A percentile compares a stretch with the other conserved stretches of the same genome.
phyloP scores from a whole-genome alignment of 2,329 filamentous ascomycete genomes.

The Fusarium sp. region DNA sequence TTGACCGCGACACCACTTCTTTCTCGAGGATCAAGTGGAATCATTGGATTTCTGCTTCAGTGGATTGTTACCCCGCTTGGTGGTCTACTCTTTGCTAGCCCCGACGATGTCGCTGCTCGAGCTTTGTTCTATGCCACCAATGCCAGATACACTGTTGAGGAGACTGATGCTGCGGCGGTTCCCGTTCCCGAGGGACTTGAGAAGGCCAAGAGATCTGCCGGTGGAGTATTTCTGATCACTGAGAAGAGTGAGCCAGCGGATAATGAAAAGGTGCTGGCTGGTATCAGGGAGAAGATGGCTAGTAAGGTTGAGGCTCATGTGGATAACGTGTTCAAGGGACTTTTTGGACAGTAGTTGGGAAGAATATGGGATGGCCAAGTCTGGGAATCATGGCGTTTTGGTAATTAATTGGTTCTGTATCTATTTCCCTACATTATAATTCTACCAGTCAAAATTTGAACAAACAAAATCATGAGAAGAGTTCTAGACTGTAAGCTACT shows the following conservation, averaged over 20 bases:
- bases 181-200: constrained; percentile 1
- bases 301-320: constrained; percentile 11
- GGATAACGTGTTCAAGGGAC: not conserved
- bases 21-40: constrained; percentile 39
- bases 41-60: constrained; percentile 20
- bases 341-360: not conserved
- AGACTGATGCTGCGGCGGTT: not conserved
- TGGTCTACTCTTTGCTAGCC: constrained; percentile 21
- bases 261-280: constrained; percentile 31
- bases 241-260: constrained; percentile 29
- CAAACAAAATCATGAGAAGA: not conserved
- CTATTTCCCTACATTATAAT: not conserved
- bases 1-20: constrained; percentile 40
- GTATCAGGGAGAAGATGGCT: constrained; percentile 1
- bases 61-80: constrained; percentile 32
- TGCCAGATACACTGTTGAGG: constrained; percentile 31
- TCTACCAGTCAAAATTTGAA: not conserved
- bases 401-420: not conserved
- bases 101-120: constrained; percentile 38
- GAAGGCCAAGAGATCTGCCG: not conserved
- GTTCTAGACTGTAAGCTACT: not conserved
- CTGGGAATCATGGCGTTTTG: not conserved
- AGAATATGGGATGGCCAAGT: rapidly evolving
- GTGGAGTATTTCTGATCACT: constrained; percentile 30
- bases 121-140: constrained; percentile 42